Base-by-base conservation (phyloP, 2,329 filamentous ascomycete genomes). In the Colletotrichum chlorophyti region DNA sequence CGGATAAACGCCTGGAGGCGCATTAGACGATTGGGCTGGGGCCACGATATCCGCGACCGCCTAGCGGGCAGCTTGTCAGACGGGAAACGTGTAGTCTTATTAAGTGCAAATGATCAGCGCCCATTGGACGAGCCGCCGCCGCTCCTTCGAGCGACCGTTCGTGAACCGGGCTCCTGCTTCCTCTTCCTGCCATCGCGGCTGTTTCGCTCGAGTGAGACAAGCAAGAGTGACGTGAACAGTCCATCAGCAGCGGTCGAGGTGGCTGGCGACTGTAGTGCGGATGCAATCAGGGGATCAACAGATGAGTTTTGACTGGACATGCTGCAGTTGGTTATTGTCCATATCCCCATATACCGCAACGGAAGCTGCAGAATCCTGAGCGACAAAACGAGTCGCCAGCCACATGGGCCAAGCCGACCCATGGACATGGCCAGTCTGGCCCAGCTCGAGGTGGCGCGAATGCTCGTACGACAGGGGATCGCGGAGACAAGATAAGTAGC, bases 51-150 rank as follows among this genome's bases (percentile, higher is more conserved):
- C 51, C 43, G 43, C 55, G 43, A 55, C 43, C 38, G 31, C 54
- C 37, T 37, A 52, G 45, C 58, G 37, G 37, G 53, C 47, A 47
- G 46, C 58, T 27, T 58, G 58, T 58, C 41, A 47, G 46, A 47
- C 46, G 53, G 46, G 48, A 53, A 60, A 58, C n/a, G n/a, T 60
- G 53, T 47, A 53, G 53, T 60, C 47, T 58, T 42, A 58, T 60
- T 60, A 60, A 24, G 29, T 50, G 43, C n/a, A 45, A 52, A 53
- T 58, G 45, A 60, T 35, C 32, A 34, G 46, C 52, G 53, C n/a
- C 45, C 29, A 45, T 41, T 58, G 31, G 27, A 46, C 21, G 29
- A 40, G 5, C 12, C 7, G 15, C 21, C 29, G 29, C 19, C 52
- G 21, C 21, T 49, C 15, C 23, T 14, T 32, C 19, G 11, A 35